Conservation (phyloP, 345 rosid genomes). For the Hibiscus tridactylites region DNA sequence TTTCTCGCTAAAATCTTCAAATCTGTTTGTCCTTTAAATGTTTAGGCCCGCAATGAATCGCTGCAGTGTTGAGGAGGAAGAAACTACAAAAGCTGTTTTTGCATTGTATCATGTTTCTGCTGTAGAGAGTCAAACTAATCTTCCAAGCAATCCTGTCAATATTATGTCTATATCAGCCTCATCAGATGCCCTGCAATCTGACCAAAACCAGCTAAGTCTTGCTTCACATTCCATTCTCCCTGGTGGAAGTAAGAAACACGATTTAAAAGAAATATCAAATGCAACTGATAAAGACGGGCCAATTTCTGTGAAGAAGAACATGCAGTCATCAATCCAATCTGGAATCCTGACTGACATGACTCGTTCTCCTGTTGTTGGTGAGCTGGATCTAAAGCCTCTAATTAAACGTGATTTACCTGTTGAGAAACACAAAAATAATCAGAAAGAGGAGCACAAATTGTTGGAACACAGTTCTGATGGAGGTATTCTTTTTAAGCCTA, state of each 20-base stretch:
- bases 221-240: slow-evolving; percentile 18
- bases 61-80: slow-evolving; percentile 69
- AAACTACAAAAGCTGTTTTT: slow-evolving; percentile 62
- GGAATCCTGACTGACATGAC: slow-evolving; percentile 41
- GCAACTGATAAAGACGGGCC: slow-evolving; percentile 34
- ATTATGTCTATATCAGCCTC: slow-evolving; percentile 15
- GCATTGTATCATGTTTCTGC: slow-evolving; percentile 36
- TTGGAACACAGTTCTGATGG: slow-evolving; percentile 45
- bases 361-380: slow-evolving; percentile 32
- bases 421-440: slow-evolving; percentile 49
- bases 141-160: slow-evolving; percentile 32
- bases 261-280: slow-evolving; percentile 36
- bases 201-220: slow-evolving; percentile 20
- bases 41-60: slow-evolving; percentile 81
- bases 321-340: slow-evolving; percentile 25
- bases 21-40: slow-evolving; percentile 19
- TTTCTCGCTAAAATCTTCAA: slow-evolving; percentile 3
- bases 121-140: slow-evolving; percentile 34
- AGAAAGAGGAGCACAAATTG: slow-evolving; percentile 51
- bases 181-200: slow-evolving; percentile 22
- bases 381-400: slow-evolving; percentile 31
- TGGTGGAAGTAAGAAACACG: slow-evolving; percentile 49
- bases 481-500: slow-evolving; percentile 45
- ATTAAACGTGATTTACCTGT: slow-evolving; percentile 32
- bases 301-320: slow-evolving; percentile 20